Conservation (phyloP, 768 basidiomycete species). For the Tulasnella sp. region DNA sequence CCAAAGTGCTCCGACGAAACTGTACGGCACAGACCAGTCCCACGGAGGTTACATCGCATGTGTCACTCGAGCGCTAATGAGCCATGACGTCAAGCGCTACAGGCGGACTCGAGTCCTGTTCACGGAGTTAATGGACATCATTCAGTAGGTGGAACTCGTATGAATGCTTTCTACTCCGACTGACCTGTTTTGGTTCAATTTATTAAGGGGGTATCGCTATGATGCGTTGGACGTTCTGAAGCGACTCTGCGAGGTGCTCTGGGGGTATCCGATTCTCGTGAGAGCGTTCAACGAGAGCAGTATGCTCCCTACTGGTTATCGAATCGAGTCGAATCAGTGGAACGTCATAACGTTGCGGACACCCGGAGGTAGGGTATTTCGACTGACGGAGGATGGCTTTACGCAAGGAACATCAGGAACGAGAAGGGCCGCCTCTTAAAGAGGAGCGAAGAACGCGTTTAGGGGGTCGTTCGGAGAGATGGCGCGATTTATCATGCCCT, state of each 20-base stretch:
- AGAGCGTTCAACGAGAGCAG: background rate
- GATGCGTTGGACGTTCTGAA: background rate
- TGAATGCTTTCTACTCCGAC: background rate
- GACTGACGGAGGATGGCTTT: background rate
- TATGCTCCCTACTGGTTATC: background rate
- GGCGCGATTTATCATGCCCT: background rate
- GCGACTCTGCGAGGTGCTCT: background rate
- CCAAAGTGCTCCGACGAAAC: background rate
- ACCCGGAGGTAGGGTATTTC: background rate
- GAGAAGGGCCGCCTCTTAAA: background rate
- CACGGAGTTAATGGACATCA: background rate
- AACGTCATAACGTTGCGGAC: background rate
- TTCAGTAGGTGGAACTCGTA: background rate
- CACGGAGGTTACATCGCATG: background rate
- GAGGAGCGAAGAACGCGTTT: background rate
- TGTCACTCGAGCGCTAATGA: background rate
- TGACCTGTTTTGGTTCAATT: background rate
- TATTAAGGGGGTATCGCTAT: background rate
- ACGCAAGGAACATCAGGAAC: background rate
- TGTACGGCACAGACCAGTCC: background rate
- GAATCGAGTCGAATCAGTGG: background rate
- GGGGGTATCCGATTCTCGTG: background rate
- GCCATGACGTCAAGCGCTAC: background rate
- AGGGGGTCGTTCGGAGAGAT: background rate
- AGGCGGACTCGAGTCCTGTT: background rate